These are phyloP conservation scores for Lecanicillium sp. DNA, from an alignment of 2,329 filamentous ascomycete species.

Conservation along the genomic window DNA sequence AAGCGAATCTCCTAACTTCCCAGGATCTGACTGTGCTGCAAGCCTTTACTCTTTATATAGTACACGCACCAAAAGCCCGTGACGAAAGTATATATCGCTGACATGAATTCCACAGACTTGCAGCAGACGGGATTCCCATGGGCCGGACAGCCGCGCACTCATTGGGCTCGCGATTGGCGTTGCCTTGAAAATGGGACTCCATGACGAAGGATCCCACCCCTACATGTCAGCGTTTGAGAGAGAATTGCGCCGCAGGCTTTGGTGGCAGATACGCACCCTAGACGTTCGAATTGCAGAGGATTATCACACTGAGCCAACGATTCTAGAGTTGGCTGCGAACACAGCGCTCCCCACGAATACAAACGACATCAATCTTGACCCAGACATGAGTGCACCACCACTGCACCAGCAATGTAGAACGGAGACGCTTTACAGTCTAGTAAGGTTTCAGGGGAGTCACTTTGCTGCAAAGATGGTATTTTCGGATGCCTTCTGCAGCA, in stretches of 20 bases:
- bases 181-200: conserved; percentile 14
- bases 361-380: conserved; percentile 2
- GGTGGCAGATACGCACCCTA: conserved; percentile 43
- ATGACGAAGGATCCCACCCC: conserved; percentile 24
- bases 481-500: conserved; percentile 1
- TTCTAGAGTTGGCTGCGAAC: conserved; percentile 4
- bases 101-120: background rate
- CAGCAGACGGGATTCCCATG: conserved; percentile 6
- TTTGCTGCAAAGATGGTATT: conserved; percentile 1
- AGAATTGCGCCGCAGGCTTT: conserved; percentile 43
- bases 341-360: background rate
- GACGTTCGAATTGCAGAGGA: conserved; percentile 44
- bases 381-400: background rate
- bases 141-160: conserved; percentile 8
- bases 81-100: too few relatives aligned
- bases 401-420: background rate
- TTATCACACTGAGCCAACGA: conserved; percentile 27
- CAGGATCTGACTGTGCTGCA: conserved; percentile 10
- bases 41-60: conserved; percentile 12
- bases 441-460: background rate
- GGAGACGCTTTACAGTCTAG: background rate
- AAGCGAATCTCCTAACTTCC: conserved; percentile 9
- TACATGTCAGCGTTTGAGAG: conserved; percentile 39
- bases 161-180: conserved; percentile 11
- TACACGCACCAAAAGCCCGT: conserved; percentile 1